A percentile compares a stretch with the other conserved stretches of the same genome.
Conservation (phyloP, 176 grass and related monocot species). For the Cenchrus americanus region DNA sequence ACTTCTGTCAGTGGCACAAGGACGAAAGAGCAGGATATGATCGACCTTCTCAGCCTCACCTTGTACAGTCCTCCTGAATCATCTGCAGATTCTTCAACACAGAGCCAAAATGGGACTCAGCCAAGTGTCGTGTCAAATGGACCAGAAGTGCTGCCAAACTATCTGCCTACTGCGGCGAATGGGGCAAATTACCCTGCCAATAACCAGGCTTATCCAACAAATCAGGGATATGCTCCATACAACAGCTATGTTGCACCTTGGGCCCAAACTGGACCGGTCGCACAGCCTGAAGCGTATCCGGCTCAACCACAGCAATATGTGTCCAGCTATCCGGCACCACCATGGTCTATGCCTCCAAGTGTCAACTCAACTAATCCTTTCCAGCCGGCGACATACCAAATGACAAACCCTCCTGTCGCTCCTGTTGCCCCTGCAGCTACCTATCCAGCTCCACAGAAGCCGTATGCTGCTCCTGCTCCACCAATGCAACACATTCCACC, state of each 20-base stretch:
- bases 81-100: constrained; percentile 50
- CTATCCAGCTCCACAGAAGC: constrained; percentile 41
- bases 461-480: constrained; percentile 47
- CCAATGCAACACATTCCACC: constrained; percentile 32
- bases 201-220: constrained; percentile 41
- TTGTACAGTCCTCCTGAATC: constrained; percentile 62
- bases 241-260: constrained; percentile 82
- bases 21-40: constrained; percentile 88
- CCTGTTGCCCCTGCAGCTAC: constrained; percentile 32
- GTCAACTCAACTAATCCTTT: constrained; percentile 51
- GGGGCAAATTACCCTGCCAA: constrained; percentile 34
- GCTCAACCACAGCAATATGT: constrained; percentile 45
- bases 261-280: constrained; percentile 61
- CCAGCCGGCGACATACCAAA: constrained; percentile 48
- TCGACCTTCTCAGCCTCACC: constrained; percentile 85
- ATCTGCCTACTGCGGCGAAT: constrained; percentile 26
- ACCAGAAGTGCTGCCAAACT: not conserved
- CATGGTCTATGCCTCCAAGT: constrained; percentile 50
- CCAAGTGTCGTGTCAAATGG: constrained; percentile 37
- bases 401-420: constrained; percentile 28
- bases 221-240: constrained; percentile 61
- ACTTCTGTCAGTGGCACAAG: constrained; percentile 43
- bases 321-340: constrained; percentile 54
- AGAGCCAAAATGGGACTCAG: constrained; percentile 43
- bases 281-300: constrained; percentile 44